Evolutionary conservation across 1,139 yeast genomes (phyloP).

Genomic region (Blastobotrys arbuscula): DNA sequence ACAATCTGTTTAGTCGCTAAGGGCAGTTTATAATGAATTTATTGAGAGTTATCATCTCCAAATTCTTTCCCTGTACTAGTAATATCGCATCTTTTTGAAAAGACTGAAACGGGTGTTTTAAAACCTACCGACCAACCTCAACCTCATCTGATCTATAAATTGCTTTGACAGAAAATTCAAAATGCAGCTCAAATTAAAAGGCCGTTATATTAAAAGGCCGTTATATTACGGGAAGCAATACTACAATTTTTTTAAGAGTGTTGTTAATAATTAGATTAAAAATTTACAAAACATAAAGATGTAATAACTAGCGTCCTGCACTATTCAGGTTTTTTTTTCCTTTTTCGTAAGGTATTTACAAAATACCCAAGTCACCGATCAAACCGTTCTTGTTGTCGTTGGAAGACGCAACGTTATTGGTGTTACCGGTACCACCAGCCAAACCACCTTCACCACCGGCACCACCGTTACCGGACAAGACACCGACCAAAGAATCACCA

Average conservation of each 20-base stretch:
- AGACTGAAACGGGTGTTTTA: no score
- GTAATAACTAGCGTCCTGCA: not conserved
- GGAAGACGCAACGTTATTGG: not conserved
- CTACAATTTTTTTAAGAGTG: not conserved
- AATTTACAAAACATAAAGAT: not conserved
- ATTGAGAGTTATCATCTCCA: no score
- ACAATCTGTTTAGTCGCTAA: no score
- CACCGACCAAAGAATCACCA: conserved; percentile 1
- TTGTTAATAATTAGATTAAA: not conserved
- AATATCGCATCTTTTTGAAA: no score
- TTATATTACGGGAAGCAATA: not conserved
- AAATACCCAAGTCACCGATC: conserved; percentile 1
- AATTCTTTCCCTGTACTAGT: no score
- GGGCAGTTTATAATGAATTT: no score
- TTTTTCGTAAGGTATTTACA: not conserved
- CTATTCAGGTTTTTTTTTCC: no score
- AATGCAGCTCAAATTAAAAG: not conserved
- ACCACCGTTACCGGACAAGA: not conserved
- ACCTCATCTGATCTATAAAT: no score
- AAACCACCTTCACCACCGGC: conserved; percentile 2
- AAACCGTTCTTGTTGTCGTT: not conserved
- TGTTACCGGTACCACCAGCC: conserved; percentile 3
- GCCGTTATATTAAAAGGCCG: not conserved
- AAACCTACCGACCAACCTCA: no score
- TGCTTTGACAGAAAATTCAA: no score